Base-by-base conservation (phyloP, 75 land plant genomes). In the Chamaecyparis obtusa region DNA sequence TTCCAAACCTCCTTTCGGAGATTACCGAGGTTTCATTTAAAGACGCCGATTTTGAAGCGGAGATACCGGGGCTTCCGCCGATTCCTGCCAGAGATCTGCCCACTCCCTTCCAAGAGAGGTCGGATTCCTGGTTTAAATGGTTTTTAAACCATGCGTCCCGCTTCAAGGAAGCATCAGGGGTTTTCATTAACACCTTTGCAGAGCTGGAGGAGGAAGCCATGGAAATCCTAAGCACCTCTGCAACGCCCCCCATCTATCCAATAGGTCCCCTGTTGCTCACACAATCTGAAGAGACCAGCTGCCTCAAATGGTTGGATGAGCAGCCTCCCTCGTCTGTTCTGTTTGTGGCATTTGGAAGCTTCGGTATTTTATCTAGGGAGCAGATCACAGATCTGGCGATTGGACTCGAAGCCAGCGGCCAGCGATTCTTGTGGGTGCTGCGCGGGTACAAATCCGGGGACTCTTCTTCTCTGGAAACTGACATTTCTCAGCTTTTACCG, bases 321-420 rank as follows among this genome's bases (percentile, higher is more conserved):
- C 96, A 95, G 81, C 93, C 94, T 3, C 14, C 27, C 1, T 90
- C 83, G 3, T 94, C 97, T 2, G 93, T 94, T 11, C 33, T 93
- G 56, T 93, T 87, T 86, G 87, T 93, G 16, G 86, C 87, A 5
- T 93, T 93, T 83, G 93, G 94, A 27, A 93, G 94, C 41, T 90
- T 89, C 0, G 90, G 89, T 9, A 87, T 89, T 2, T 89, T 93
- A 7, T 43, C 90, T 8, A 2, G 11, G 36, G 85, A 54, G 0
- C 93, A 92, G 78, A 27, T 86, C 19, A 83, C 37, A 5, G 94
- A 94, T 51, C 75, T 89, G 30, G 90, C 90, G 9, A 37, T 69
- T 3, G 90, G 90, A 2, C 71, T 89, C 0, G 90, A 89, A 56
- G 56, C 67, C 37, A 89, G 90, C 17, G 49, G 71, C 24, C 86